Base-by-base conservation (phyloP, 2,329 filamentous ascomycete species). In the Escovopsis sp. region DNA sequence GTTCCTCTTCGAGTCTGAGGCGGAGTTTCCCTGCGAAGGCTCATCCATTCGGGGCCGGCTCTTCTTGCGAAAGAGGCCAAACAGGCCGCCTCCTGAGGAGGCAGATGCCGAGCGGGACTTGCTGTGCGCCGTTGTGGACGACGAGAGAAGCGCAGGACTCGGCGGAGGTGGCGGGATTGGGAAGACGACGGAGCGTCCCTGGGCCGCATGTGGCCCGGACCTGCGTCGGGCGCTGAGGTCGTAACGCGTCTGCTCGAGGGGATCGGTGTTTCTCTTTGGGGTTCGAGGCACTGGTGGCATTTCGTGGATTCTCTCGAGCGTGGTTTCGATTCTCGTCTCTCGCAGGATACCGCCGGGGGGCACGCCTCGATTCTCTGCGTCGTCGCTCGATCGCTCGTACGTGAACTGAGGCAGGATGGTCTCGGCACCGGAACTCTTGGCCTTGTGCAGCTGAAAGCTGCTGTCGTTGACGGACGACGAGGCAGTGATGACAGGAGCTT, bases 41-140 rank as follows among this genome's bases (percentile, higher is more conserved):
- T 32, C 30, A 10, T 21, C 38, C 23, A 18, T 30, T 29, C 31
- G 31, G 16, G 34, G 32, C 15, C 43, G 44, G 17, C 40, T 40
- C 25, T 45, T 44, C 26, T 45, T 53, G 15, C 49, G 48, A 29
- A 54, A 48, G 7, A 54, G 35, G 18, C 36, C 43, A 4, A 46
- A 35, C 11, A 54, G 41, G 1, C 44, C n/a, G n/a, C n/a, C n/a
- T n/a, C n/a, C 31, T 1, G 50, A 46, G 10, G 48, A 43, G 12
- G 15, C 14, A 31, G 28, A 31, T 12, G 28, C 8, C 9, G 28
- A 31, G 15, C 28, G 14, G 12, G 28, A 10, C 17, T 31, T 31
- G 15, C 14, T 17, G 11, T 31, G 15, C 3, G 4, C 21, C 11
- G 21, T 11, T 25, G 21, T 3, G 21, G 21, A 25, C 2, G 27